phyloP scores from a whole-genome alignment of 225 moss, liverwort and hornwort genomes.

The Lunularia cruciata region DNA sequence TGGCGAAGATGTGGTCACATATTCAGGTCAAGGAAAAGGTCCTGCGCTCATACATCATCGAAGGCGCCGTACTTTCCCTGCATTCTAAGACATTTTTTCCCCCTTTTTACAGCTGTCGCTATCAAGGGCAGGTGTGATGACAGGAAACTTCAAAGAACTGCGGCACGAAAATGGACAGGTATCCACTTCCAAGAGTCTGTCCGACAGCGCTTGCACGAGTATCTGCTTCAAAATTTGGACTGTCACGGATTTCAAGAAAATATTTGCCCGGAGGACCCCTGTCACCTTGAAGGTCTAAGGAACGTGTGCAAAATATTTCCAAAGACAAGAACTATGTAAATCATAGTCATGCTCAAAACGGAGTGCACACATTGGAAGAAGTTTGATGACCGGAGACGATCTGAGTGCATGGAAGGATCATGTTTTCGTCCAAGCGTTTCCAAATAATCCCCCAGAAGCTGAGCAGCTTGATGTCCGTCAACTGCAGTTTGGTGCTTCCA shows the following conservation, averaged over 20 bases:
- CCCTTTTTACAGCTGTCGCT: neutral
- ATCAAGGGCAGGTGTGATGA: neutral
- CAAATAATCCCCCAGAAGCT: neutral
- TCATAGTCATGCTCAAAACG: neutral
- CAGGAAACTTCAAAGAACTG: neutral
- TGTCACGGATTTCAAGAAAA: neutral
- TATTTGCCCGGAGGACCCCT: neutral
- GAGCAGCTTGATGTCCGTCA: neutral
- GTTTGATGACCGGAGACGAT: neutral
- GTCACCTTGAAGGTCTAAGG: neutral
- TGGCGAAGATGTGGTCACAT: no score
- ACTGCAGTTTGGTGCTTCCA: neutral
- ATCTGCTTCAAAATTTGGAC: neutral
- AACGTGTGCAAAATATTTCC: neutral
- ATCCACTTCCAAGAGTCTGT: neutral
- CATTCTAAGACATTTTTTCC: no score
- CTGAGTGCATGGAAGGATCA: constrained; percentile 1
- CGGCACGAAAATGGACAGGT: neutral
- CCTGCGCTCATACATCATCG: neutral
- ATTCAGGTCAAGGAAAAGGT: neutral
- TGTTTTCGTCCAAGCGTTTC: neutral
- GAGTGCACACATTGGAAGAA: neutral
- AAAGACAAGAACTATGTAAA: neutral
- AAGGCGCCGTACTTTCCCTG: neutral
- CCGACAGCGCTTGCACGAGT: neutral